Evolutionary conservation across 208 protist species (phyloP), one percentile per base, ranked within the genome.

Genomic region (Wallacemonas rigidus): DNA sequence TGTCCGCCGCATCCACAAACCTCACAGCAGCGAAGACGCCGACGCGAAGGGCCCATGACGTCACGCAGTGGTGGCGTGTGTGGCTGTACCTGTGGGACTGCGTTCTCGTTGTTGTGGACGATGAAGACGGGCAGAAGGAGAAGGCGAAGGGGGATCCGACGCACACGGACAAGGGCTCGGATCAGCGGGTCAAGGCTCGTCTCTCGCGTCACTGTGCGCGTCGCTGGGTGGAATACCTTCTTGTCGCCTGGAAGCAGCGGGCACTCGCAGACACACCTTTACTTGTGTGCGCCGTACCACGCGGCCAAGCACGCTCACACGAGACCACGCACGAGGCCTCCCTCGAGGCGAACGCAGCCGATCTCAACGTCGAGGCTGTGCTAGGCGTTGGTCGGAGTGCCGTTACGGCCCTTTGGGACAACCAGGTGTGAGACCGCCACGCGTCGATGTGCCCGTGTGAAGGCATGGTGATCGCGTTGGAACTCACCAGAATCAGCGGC

Each of bases 61-160:
- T 93, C 17, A 73, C 76, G 1, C 7, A 45, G 2, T 64, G 76
- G 40, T 76, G 79, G 54, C 79, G 85, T 14, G 65, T 94, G 43
- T 88, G 86, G 81, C 60, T 81, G 51, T 92, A 94, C 69, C 41
- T 94, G 69, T 81, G 86, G 71, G 80, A 87, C 43, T 90, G 82
- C 69, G 89, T 92, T 47, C 64, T 94, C 26, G 3, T 12, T 12
- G 61, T 77, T 50, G 45, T 0, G 8, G 45, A 50, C 45, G 26
- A 26, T 26, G 26, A 26, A 26, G 26, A 26, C 26, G 26, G 26
- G 26, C 26, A 26, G 26, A 26, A 26, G 26, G 26, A 26, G 26
- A 26, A 26, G 26, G 26, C 26, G 26, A 26, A 26, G 26, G 26
- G 26, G 26, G 26, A 26, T 26, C 26, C 26, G 26, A 26, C 26